Percentiles rank a stretch among this genome's conserved stretches.
These are phyloP conservation scores for Pistacia vera DNA, from an alignment of 345 rosid genomes.

Conservation along the genomic window DNA sequence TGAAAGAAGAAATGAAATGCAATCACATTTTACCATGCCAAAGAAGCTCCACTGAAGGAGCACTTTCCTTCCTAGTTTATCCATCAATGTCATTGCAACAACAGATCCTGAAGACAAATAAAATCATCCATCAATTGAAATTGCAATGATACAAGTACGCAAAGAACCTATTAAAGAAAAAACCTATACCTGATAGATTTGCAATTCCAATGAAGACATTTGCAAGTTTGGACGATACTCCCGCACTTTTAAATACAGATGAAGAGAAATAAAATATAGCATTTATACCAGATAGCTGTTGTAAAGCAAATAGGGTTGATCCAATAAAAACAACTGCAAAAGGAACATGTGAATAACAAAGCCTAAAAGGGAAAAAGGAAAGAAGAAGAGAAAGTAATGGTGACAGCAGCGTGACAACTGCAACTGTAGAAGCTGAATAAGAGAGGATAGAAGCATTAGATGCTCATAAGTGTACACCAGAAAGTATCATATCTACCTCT, in stretches of 20 bases:
- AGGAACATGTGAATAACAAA: conserved; percentile 74
- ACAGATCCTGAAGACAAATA: conserved; percentile 61
- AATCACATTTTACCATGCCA: conserved; percentile 63
- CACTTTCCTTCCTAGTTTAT: conserved; percentile 80
- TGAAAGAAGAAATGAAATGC: conserved; percentile 3
- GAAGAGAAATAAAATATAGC: conserved; percentile 99
- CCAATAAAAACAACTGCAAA: conserved; percentile 99
- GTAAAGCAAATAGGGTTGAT: conserved; percentile 99
- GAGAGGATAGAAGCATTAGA: conserved; percentile 12
- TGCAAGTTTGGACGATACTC: conserved; percentile 82
- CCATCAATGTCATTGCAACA: conserved; percentile 91
- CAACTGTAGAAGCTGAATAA: conserved; percentile 15
- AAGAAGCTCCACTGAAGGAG: conserved; percentile 82
- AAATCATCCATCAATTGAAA: conserved; percentile 4
- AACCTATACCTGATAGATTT: conserved; percentile 68
- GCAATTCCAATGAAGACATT: conserved; percentile 76
- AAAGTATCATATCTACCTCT: conserved; percentile 59
- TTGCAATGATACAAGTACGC: conserved; percentile 5
- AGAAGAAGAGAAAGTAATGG: conserved; percentile 8
- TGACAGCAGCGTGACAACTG: conserved; percentile 6
- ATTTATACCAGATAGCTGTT: conserved; percentile 99
- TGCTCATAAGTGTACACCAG: conserved; percentile 5
- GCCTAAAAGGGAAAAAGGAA: conserved; percentile 36
- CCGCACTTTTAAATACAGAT: conserved; percentile 91
- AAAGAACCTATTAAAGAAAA: conserved; percentile 16